Conservation (phyloP, 176 grass and related monocot genomes). For the Bothriochloa decipiens region DNA sequence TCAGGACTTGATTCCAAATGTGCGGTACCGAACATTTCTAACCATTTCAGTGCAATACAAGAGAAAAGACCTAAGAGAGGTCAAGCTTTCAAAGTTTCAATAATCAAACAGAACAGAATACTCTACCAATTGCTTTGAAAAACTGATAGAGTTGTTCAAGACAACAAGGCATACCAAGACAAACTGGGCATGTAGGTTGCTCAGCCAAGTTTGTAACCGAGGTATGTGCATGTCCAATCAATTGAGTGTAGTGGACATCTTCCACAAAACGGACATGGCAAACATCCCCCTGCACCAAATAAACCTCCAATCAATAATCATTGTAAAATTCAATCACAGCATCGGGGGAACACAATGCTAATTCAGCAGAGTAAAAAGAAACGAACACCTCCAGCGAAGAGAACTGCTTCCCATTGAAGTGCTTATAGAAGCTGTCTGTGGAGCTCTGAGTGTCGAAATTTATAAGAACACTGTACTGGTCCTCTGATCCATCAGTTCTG, state of each 20-base stretch:
- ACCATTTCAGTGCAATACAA: slow-evolving; percentile 15
- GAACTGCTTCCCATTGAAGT: slow-evolving; percentile 78
- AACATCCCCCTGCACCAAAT: slow-evolving; percentile 60
- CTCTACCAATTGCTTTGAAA: neutral
- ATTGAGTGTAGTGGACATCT: slow-evolving; percentile 82
- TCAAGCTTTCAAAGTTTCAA: slow-evolving; percentile 5
- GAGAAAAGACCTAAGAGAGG: neutral
- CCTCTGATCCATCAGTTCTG: slow-evolving; percentile 80
- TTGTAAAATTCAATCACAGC: slow-evolving; percentile 1
- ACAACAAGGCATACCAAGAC: slow-evolving; percentile 65
- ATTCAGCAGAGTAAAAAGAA: slow-evolving; percentile 33
- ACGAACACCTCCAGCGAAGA: slow-evolving; percentile 77
- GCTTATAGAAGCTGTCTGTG: slow-evolving; percentile 76
- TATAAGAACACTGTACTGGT: slow-evolving; percentile 89
- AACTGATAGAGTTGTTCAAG: neutral
- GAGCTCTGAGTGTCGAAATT: slow-evolving; percentile 75
- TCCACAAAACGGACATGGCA: slow-evolving; percentile 70
- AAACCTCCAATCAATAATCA: slow-evolving; percentile 41
- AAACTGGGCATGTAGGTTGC: slow-evolving; percentile 71
- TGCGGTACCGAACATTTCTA: neutral
- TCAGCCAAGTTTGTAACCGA: slow-evolving; percentile 64
- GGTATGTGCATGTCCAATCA: slow-evolving; percentile 73
- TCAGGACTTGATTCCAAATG: neutral
- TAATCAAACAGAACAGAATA: neutral
- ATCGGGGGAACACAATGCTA: neutral